Conservation (phyloP, 768 basidiomycete genomes). For the Tulasnella sp. region DNA sequence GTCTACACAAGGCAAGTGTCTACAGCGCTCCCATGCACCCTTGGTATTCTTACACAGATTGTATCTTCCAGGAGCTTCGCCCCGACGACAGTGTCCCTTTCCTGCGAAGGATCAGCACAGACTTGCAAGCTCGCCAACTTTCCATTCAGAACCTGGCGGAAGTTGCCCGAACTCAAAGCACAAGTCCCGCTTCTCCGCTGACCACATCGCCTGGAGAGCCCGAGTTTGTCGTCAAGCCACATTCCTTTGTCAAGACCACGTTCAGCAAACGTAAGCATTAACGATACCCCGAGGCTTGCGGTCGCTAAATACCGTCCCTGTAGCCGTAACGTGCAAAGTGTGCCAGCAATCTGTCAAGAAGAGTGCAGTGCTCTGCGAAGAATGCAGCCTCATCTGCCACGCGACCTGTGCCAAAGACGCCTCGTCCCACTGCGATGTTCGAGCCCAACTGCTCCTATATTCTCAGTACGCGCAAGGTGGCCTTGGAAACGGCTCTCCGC, state of each 20-base stretch:
- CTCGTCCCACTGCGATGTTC: constrained; percentile 75
- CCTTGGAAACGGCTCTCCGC: constrained; percentile 15
- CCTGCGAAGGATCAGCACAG: constrained; percentile 83
- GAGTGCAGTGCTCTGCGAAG: constrained; percentile 79
- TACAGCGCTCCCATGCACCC: background rate
- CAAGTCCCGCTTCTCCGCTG: constrained; percentile 32
- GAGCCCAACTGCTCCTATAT: constrained; percentile 71
- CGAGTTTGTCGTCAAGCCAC: constrained; percentile 57
- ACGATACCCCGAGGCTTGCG: background rate
- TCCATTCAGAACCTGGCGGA: constrained; percentile 30
- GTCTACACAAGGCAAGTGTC: constrained; percentile 60
- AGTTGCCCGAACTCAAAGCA: background rate
- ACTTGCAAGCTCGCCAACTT: constrained; percentile 61
- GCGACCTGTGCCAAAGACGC: constrained; percentile 68
- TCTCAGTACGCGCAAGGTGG: constrained; percentile 52
- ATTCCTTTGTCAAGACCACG: constrained; percentile 85
- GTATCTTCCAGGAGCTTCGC: constrained; percentile 58
- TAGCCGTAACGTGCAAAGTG: constrained; percentile 84
- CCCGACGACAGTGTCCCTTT: constrained; percentile 95
- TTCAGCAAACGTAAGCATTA: constrained; percentile 61
- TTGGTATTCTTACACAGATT: background rate
- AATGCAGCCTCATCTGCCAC: constrained; percentile 87
- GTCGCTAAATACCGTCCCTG: background rate
- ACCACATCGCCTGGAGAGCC: constrained; percentile 38
- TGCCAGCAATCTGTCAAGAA: constrained; percentile 78